phyloP scores from a whole-genome alignment of 805 yeast genomes.

The Ogataea trehalophila region DNA sequence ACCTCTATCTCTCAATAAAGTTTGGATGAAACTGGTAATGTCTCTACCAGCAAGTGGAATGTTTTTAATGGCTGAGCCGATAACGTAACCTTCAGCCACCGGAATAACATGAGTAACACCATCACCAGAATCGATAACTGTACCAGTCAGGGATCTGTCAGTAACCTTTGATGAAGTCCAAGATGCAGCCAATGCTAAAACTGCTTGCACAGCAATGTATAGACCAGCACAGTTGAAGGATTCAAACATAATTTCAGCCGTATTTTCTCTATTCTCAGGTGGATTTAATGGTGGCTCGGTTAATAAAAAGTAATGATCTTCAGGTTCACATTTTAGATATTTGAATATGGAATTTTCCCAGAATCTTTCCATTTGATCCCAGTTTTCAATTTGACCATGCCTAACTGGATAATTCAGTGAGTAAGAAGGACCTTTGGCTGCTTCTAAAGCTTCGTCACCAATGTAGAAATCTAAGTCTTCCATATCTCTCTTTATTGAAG shows the following conservation, averaged over 20 bases:
- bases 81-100: slow-evolving; percentile 98
- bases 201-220: slow-evolving; percentile 98
- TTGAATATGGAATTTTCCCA: slow-evolving; percentile 98
- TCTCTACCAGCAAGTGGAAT: slow-evolving; percentile 99
- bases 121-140: slow-evolving; percentile 97
- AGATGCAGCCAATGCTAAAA: slow-evolving; percentile 94
- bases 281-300: slow-evolving; percentile 99
- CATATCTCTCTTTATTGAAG: slow-evolving; percentile 72
- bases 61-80: slow-evolving; percentile 94
- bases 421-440: slow-evolving; percentile 88
- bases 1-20: slow-evolving; percentile 92
- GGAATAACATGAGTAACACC: slow-evolving; percentile 99
- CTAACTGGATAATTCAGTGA: slow-evolving; percentile 87
- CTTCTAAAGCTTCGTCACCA: slow-evolving; percentile 91
- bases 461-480: slow-evolving; percentile 92
- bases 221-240: slow-evolving; percentile 98
- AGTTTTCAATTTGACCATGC: slow-evolving; percentile 97
- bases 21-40: slow-evolving; percentile 89
- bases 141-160: slow-evolving; percentile 95
- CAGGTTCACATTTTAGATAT: slow-evolving; percentile 96
- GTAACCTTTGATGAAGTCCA: slow-evolving; percentile 97
- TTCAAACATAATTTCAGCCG: slow-evolving; percentile 99
- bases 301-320: slow-evolving; percentile 90
- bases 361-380: slow-evolving; percentile 99
- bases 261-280: slow-evolving; percentile 98